Evolutionary conservation across 768 basidiomycete genomes (phyloP).

Genomic region (Fomitopsis serialis): DNA sequence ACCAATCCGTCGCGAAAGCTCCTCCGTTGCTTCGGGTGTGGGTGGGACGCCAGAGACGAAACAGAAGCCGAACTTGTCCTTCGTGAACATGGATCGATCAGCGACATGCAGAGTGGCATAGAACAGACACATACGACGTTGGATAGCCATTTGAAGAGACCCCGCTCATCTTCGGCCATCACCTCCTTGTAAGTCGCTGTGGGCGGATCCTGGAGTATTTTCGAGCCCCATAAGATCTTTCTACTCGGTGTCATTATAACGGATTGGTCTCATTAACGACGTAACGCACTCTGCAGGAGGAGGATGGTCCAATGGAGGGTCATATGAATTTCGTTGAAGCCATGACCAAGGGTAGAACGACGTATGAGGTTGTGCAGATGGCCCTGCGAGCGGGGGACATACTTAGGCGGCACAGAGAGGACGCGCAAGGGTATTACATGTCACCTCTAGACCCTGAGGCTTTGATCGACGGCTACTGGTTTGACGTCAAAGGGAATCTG

Average conservation of each 20-base stretch:
- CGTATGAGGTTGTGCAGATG: conserved; percentile 55
- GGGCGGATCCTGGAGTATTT: conserved; percentile 71
- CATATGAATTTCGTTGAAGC: conserved; percentile 75
- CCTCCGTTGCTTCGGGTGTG: conserved; percentile 81
- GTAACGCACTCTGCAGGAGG: conserved; percentile 39
- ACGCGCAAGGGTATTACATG: conserved; percentile 46
- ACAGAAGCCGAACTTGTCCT: conserved; percentile 89
- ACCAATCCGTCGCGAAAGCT: conserved; percentile 67
- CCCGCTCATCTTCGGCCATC: conserved; percentile 59
- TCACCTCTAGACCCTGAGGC: conserved; percentile 61
- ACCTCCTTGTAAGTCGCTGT: conserved; percentile 66
- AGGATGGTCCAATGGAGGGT: conserved; percentile 45
- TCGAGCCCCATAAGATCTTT: conserved; percentile 78
- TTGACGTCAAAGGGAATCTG: conserved; percentile 76
- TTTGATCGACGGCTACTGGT: conserved; percentile 55
- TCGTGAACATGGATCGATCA: background rate
- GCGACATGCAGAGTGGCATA: background rate
- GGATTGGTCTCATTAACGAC: background rate
- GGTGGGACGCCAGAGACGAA: conserved; percentile 78
- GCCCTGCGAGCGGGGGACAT: conserved; percentile 37
- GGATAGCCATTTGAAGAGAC: conserved; percentile 75
- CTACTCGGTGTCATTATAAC: conserved; percentile 25
- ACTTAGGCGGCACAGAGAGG: background rate
- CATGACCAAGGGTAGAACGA: conserved; percentile 88
- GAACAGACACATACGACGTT: conserved; percentile 54